These are phyloP conservation scores for Colletotrichum tropicale DNA, from an alignment of 2,329 filamentous ascomycete species.

Conservation along the genomic window DNA sequence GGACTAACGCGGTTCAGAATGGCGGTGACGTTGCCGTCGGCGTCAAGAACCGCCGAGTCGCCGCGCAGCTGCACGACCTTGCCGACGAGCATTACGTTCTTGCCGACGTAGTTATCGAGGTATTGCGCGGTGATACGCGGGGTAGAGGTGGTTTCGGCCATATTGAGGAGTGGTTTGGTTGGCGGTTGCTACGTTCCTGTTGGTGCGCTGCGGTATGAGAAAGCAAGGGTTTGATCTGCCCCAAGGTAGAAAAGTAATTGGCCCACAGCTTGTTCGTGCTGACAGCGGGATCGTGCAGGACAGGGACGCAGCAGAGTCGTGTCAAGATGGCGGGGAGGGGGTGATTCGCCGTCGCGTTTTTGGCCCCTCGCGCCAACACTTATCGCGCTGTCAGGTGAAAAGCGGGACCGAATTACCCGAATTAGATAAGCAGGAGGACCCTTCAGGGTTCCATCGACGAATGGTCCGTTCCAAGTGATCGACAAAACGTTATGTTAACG, in stretches of 20 bases:
- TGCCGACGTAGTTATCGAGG: conserved; percentile 75
- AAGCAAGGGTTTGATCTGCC: not conserved
- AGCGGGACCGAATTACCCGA: not conserved
- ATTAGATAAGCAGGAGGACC: not conserved
- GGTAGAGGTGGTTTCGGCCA: conserved; percentile 71
- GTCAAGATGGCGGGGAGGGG: not conserved
- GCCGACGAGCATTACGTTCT: conserved; percentile 84
- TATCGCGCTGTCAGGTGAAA: conserved; percentile 17
- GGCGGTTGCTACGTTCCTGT: not conserved
- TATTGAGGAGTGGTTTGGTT: conserved; percentile 40
- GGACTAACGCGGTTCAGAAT: conserved; percentile 73
- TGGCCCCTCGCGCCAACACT: not conserved
- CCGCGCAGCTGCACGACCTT: conserved; percentile 84
- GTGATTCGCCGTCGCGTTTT: not conserved
- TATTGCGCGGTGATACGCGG: conserved; percentile 84
- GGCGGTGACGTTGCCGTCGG: conserved; percentile 77
- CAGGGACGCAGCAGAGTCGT: not conserved
- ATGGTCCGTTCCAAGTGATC: not conserved
- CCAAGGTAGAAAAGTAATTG: not conserved
- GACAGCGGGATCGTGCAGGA: not conserved
- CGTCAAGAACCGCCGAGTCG: conserved; percentile 80
- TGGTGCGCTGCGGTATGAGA: not conserved
- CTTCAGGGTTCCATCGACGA: not conserved
- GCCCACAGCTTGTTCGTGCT: not conserved
- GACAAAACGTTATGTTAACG: conserved; percentile 15